Percentiles rank a stretch among this genome's conserved stretches.
phyloP scores from a whole-genome alignment of 2,329 filamentous ascomycete genomes.

The Fusarium vanettenii region DNA sequence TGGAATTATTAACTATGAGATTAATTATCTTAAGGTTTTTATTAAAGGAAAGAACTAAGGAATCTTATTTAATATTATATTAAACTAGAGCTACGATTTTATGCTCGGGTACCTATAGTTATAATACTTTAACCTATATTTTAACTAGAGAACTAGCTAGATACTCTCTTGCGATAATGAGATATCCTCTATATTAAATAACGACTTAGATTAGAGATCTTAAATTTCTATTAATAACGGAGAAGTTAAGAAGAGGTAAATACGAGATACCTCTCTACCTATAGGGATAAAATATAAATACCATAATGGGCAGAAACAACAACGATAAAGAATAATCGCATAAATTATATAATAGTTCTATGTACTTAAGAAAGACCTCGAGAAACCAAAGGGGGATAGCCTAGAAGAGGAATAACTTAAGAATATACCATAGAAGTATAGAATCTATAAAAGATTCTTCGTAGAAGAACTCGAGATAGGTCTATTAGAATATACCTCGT shows the following conservation, averaged over 20 bases:
- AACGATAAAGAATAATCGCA: background rate
- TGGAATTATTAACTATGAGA: background rate
- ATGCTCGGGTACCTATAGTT: background rate
- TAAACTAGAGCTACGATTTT: background rate
- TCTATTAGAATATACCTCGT: too few relatives aligned
- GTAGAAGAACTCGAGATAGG: background rate
- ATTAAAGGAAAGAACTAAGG: background rate
- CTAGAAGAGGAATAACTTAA: background rate
- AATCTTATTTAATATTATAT: background rate
- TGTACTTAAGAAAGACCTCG: background rate
- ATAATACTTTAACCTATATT: background rate
- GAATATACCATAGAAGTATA: constrained; percentile 26
- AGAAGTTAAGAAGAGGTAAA: background rate
- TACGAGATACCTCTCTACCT: background rate
- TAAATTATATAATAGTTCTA: background rate
- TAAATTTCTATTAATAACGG: background rate
- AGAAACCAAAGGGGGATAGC: background rate
- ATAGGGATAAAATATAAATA: background rate
- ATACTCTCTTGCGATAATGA: background rate
- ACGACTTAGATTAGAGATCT: background rate
- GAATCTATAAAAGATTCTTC: constrained; percentile 28
- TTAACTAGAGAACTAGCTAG: background rate
- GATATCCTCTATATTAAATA: background rate
- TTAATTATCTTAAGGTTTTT: background rate
- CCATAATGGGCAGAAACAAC: background rate